A percentile compares a stretch with the other conserved stretches of the same genome.
Evolutionary conservation across 75 land plant genomes (phyloP).

Genomic region (Isoetes taiwanensis): DNA sequence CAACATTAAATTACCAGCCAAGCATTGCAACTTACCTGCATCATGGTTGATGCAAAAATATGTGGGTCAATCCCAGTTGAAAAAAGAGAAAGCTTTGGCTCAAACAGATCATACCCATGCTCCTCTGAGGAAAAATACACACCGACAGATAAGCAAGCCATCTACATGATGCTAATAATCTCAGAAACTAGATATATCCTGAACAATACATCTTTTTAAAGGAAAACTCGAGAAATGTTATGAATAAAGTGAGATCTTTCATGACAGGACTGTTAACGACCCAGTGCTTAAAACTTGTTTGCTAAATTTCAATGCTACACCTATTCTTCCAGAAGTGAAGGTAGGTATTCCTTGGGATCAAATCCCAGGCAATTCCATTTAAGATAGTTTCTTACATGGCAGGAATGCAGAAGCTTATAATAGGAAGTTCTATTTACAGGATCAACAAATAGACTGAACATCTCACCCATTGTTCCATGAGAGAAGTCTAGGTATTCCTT

Average conservation of each 20-base stretch:
- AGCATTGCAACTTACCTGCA: slow-evolving; percentile 49
- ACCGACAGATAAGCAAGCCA: not conserved
- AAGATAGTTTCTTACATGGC: too few relatives aligned
- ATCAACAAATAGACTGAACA: not conserved
- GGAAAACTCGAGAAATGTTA: not conserved
- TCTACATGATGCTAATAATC: too few relatives aligned
- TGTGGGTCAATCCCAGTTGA: slow-evolving; percentile 90
- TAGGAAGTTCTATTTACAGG: not conserved
- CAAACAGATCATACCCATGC: slow-evolving; percentile 54
- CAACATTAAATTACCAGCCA: too few relatives aligned
- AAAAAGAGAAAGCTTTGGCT: slow-evolving; percentile 76
- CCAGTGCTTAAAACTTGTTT: too few relatives aligned
- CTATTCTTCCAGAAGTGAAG: too few relatives aligned
- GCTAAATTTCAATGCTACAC: too few relatives aligned
- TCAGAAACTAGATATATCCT: too few relatives aligned
- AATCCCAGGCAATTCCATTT: too few relatives aligned
- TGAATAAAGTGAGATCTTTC: not conserved
- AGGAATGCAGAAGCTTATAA: not conserved
- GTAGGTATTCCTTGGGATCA: too few relatives aligned
- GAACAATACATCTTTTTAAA: not conserved
- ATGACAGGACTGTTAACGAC: too few relatives aligned
- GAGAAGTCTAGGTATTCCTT: slow-evolving; percentile 62
- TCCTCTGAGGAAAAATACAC: slow-evolving; percentile 36
- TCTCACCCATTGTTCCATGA: slow-evolving; percentile 62
- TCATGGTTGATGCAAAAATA: slow-evolving; percentile 75